Evolutionary conservation across 176 grass and related monocot genomes (phyloP).

Genomic region (Chloris gayana): DNA sequence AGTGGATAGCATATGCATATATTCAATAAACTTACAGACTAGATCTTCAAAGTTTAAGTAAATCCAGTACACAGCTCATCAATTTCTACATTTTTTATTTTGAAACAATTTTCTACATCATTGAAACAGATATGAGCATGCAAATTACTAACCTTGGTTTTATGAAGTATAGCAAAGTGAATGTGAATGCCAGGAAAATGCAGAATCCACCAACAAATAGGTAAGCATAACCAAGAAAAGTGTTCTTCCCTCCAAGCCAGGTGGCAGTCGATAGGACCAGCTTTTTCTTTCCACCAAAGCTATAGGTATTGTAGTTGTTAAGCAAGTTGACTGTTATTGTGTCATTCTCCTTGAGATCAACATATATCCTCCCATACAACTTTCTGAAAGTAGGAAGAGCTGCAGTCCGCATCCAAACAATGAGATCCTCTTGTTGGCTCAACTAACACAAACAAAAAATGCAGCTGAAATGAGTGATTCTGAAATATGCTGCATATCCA

Average conservation of each 20-base stretch:
- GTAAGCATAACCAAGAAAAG: slow-evolving; percentile 85
- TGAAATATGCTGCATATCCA: not conserved
- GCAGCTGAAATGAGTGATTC: slow-evolving; percentile 35
- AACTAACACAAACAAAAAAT: slow-evolving; percentile 49
- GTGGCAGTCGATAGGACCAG: slow-evolving; percentile 85
- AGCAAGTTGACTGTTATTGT: slow-evolving; percentile 66
- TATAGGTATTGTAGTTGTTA: slow-evolving; percentile 93
- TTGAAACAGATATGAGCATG: not conserved
- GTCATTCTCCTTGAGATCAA: slow-evolving; percentile 78
- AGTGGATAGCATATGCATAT: not conserved
- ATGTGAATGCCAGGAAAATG: slow-evolving; percentile 69
- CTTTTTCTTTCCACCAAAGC: slow-evolving; percentile 82
- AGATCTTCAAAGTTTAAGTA: slow-evolving; percentile 35
- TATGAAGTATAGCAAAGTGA: slow-evolving; percentile 75
- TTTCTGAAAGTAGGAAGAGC: slow-evolving; percentile 94
- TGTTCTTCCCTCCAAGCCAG: slow-evolving; percentile 91
- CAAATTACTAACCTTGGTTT: slow-evolving; percentile 76
- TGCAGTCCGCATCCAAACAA: slow-evolving; percentile 92
- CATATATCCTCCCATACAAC: slow-evolving; percentile 78
- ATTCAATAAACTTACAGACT: not conserved
- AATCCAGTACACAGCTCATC: slow-evolving; percentile 2
- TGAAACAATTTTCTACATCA: slow-evolving; percentile 23
- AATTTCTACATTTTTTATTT: slow-evolving; percentile 6
- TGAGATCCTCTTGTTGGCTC: slow-evolving; percentile 86
- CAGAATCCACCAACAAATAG: slow-evolving; percentile 76